phyloP scores from a whole-genome alignment of 345 rosid species.

The Camelina laxa region DNA sequence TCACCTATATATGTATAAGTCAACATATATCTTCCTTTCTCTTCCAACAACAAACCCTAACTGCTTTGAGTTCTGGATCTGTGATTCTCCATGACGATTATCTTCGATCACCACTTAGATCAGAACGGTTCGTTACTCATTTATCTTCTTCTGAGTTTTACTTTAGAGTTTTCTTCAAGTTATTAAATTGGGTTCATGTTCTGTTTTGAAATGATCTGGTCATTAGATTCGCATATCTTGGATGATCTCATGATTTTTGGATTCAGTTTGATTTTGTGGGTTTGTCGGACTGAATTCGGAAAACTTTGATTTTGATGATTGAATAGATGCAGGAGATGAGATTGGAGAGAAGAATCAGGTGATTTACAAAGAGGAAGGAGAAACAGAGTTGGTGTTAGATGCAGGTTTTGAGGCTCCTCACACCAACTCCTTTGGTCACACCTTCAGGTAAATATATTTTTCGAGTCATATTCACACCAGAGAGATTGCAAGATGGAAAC shows the following conservation, averaged over 20 bases:
- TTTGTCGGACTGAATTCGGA: not conserved
- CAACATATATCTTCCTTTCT: constrained; percentile 11
- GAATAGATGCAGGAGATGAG: constrained; percentile 39
- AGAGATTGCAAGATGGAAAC: constrained; percentile 4
- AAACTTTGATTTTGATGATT: not conserved
- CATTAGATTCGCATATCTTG: not conserved
- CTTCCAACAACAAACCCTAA: constrained; percentile 35
- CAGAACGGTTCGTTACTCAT: constrained; percentile 32
- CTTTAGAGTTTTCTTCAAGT: not conserved
- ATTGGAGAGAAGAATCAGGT: constrained; percentile 49
- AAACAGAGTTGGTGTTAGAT: constrained; percentile 53
- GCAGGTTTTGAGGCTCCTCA: constrained; percentile 66
- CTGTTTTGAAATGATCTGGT: not conserved
- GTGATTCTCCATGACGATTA: constrained; percentile 36
- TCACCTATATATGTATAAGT: constrained; percentile 2
- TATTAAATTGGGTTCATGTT: not conserved
- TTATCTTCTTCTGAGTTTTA: constrained; percentile 1
- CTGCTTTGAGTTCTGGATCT: not conserved
- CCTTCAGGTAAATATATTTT: constrained; percentile 61
- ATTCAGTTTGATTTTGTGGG: not conserved
- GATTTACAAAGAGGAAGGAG: constrained; percentile 43
- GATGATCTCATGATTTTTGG: not conserved
- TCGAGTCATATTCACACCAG: not conserved
- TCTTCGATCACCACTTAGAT: constrained; percentile 23
- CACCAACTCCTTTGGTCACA: constrained; percentile 82